Evolutionary conservation across 179 eudicot genomes (phyloP).

Genomic region (Spergularia azorica): DNA sequence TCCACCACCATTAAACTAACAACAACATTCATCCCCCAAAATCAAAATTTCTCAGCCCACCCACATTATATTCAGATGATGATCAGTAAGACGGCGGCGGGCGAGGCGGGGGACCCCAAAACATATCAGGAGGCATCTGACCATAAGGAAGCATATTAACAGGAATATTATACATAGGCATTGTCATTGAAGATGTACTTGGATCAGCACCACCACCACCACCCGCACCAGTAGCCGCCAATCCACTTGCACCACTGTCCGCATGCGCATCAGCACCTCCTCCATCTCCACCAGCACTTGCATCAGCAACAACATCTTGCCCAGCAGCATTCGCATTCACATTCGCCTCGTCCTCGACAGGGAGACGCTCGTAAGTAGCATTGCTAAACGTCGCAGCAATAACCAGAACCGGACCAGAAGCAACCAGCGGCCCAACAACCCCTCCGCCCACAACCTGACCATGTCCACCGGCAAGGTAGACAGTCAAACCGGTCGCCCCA

Average conservation of each 20-base stretch:
- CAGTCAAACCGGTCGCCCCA: slow-evolving; percentile 62
- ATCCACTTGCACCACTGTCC: neutral
- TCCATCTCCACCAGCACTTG: neutral
- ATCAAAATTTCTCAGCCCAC: neutral
- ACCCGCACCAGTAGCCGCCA: too few relatives aligned
- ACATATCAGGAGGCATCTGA: slow-evolving; percentile 53
- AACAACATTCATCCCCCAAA: neutral
- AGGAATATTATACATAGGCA: slow-evolving; percentile 49
- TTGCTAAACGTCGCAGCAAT: slow-evolving; percentile 68
- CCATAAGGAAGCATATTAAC: slow-evolving; percentile 52
- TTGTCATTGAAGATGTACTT: slow-evolving; percentile 37
- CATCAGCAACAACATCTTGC: neutral
- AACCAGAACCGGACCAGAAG: slow-evolving; percentile 69
- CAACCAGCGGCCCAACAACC: slow-evolving; percentile 57
- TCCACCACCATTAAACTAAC: slow-evolving; percentile 20
- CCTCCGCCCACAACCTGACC: slow-evolving; percentile 80
- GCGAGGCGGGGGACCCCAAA: slow-evolving; percentile 51
- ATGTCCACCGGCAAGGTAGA: slow-evolving; percentile 70
- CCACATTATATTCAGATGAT: too few relatives aligned
- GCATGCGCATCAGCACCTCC: slow-evolving; percentile 13
- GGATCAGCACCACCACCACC: slow-evolving; percentile 22
- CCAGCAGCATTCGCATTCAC: slow-evolving; percentile 1
- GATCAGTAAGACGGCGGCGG: slow-evolving; percentile 47
- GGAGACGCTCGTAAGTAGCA: slow-evolving; percentile 65
- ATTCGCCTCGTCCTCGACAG: slow-evolving; percentile 49